Base-by-base conservation (phyloP, 768 basidiomycete species). In the Termitomyces sp. region DNA sequence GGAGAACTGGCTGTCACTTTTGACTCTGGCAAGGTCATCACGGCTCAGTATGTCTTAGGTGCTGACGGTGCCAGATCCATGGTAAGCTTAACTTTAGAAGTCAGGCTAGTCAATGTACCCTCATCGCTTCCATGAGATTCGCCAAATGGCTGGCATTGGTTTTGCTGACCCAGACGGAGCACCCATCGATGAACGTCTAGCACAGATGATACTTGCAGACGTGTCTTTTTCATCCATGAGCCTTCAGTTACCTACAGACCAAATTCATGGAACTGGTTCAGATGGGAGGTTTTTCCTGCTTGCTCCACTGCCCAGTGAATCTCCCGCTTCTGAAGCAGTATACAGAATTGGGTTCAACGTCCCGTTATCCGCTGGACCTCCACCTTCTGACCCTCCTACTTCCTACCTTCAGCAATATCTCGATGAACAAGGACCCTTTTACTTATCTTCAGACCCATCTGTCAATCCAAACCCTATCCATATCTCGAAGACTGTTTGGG, bases 31-130 rank as follows among this genome's bases (percentile, higher is more conserved):
- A 70, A 70, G 33, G 61, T 66, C 12, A 70, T 82, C 35, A 70
- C 64, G 3, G 64, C 80, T 13, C 72, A 70, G 32, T 81, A 79
- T 61, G 73, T 82, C 5, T 59, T 82, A 31, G 81, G 77, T 22
- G 79, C 81, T 5, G 81, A 84, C 60, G 81, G 82, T 3, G 66
- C 78, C 3, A 71, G 63, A 53, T 83, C 80, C 0, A 59, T 63
- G 32, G 81, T 81, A 59, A 61, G 57, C 46, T 6, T 33, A 12
- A 6, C 9, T 46, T 25, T n/a, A 7, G 7, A 18, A 39, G 9
- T 32, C 12, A 35, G 16, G 33, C 22, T 47, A 12, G 9, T 38
- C 12, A 43, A 39, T 29, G 7, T 41, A 31, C n/a, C 9, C 50
- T 23, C 32, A 61, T 27, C 10, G 13, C 22, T 25, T 52, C 49